These are phyloP conservation scores for Rosa rugosa DNA, from an alignment of 306 rosid species.

Conservation along the genomic window DNA sequence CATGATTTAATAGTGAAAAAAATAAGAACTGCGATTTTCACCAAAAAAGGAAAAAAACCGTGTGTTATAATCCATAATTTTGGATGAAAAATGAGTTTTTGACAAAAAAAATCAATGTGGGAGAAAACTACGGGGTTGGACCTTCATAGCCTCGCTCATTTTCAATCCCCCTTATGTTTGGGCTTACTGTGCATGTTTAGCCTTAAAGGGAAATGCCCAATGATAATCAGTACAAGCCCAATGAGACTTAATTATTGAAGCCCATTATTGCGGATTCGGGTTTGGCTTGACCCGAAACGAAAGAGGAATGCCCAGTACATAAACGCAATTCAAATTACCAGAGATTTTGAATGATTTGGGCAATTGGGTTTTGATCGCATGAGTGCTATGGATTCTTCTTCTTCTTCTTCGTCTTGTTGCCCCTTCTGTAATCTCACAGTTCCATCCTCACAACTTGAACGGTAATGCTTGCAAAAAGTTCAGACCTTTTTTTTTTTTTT, in stretches of 20 bases:
- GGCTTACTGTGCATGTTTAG: too few species aligned
- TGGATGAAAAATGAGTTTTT: not conserved
- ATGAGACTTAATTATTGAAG: too few species aligned
- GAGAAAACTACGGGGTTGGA: not conserved
- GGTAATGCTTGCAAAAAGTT: slow-evolving; percentile 29
- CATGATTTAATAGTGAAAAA: not conserved
- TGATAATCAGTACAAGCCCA: not conserved
- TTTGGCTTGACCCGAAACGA: not conserved
- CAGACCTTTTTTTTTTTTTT: not conserved
- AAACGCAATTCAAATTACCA: not conserved
- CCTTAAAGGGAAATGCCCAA: too few species aligned
- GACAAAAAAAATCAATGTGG: not conserved
- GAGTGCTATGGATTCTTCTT: slow-evolving; percentile 29
- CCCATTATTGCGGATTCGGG: not conserved
- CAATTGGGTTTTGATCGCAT: not conserved
- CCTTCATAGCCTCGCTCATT: not conserved
- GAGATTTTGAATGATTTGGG: not conserved
- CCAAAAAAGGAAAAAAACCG: not conserved
- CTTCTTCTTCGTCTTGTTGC: slow-evolving; percentile 30
- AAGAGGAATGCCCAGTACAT: not conserved
- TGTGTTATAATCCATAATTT: not conserved
- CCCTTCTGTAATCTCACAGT: slow-evolving; percentile 54
- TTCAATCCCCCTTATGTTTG: not conserved
- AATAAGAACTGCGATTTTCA: not conserved
- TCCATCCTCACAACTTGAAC: slow-evolving; percentile 44